Conservation (phyloP, 2,329 filamentous ascomycete species). For the Arthrobotrys conoides region DNA sequence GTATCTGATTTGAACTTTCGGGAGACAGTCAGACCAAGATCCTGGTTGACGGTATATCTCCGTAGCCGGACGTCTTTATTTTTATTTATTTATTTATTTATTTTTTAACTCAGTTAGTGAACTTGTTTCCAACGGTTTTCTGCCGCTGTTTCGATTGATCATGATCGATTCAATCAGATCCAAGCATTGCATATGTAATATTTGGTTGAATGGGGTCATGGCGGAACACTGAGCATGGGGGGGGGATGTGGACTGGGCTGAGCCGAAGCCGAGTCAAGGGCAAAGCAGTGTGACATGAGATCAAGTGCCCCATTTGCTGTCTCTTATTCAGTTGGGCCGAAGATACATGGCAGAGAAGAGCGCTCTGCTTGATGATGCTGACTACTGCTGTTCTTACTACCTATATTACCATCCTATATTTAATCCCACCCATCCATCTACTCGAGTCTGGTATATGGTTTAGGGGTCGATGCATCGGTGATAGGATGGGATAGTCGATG, state of each 20-base stretch:
- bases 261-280: constrained; percentile 61
- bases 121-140: not conserved
- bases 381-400: not conserved
- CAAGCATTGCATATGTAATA: not conserved
- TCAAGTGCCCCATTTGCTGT: constrained; percentile 48
- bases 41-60: constrained; percentile 7
- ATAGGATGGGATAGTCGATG: not conserved
- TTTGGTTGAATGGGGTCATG: not conserved
- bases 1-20: constrained; percentile 3
- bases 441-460: too few species aligned
- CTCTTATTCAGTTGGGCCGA: not conserved
- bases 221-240: not conserved
- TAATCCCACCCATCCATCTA: not conserved
- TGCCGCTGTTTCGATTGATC: not conserved
- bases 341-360: not conserved
- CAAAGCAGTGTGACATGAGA: constrained; percentile 60
- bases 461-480: not conserved
- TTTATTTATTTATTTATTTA: not conserved
- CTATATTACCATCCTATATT: not conserved
- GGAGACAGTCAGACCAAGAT: not conserved
- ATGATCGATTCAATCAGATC: constrained; percentile 1
- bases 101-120: not conserved
- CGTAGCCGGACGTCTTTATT: constrained; percentile 7
- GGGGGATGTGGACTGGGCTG: constrained; percentile 46
- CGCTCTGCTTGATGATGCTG: constrained; percentile 1